Evolutionary conservation across 345 rosid genomes (phyloP).

Genomic region (Sonneratia alba): DNA sequence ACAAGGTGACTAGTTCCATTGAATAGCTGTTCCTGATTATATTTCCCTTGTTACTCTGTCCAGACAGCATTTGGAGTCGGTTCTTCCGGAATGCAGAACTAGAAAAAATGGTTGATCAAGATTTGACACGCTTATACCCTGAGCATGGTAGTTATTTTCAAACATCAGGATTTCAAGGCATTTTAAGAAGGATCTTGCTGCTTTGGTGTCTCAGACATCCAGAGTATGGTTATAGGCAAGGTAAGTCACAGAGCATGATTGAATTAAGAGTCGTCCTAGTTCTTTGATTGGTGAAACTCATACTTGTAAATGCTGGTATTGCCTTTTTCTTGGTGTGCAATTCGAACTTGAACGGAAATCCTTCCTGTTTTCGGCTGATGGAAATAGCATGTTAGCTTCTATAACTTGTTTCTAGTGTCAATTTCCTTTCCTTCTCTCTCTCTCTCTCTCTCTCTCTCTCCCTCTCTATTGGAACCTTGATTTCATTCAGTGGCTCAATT

Average conservation of each 20-base stretch:
- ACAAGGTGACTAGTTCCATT: not conserved
- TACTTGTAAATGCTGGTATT: not conserved
- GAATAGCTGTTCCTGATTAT: not conserved
- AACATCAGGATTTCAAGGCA: slow-evolving; percentile 80
- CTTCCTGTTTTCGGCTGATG: not conserved
- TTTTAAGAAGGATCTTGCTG: slow-evolving; percentile 64
- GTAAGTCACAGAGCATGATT: slow-evolving; percentile 16
- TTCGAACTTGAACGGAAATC: not conserved
- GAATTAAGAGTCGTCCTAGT: not conserved
- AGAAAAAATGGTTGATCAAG: slow-evolving; percentile 86
- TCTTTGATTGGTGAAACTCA: not conserved
- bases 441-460: too few species aligned
- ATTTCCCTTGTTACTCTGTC: not conserved
- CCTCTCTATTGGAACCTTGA: not conserved
- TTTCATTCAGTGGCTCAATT: not conserved
- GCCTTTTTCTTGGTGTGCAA: not conserved
- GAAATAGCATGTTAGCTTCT: not conserved
- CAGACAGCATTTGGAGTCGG: slow-evolving; percentile 88
- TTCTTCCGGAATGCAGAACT: slow-evolving; percentile 82
- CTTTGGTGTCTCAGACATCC: slow-evolving; percentile 89
- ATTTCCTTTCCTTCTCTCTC: not conserved
- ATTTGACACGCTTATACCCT: slow-evolving; percentile 72
- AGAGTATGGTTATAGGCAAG: slow-evolving; percentile 76
- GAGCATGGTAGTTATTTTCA: slow-evolving; percentile 84
- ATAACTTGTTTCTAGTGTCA: not conserved